Evolutionary conservation across 495 filamentous ascomycete species (phyloP), one percentile per base, ranked within the genome.

Genomic region (Penicillium cataractarum): DNA sequence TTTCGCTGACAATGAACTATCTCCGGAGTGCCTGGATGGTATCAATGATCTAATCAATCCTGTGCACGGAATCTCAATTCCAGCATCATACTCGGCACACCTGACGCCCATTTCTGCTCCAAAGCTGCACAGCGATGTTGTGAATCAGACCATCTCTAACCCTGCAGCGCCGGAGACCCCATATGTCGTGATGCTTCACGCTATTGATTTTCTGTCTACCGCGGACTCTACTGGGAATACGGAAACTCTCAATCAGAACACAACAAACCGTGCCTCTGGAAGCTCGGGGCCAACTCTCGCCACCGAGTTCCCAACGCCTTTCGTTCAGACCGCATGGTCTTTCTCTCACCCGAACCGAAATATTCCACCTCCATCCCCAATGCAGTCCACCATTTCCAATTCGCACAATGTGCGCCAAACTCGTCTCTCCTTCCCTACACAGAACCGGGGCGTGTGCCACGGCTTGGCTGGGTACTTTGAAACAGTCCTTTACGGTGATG

Each of bases 401-500:
- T 86, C 92, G 48, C 96, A 99, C 76, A 98, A 99, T 73, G 79
- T 87, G 8, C 83, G 95, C 15, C 87, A 86, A 61, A 88, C 90
- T 29, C 86, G 86, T n/a, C 68, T 92, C 55, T 82, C 82, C 1
- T 97, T 96, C 74, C 86, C 86, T 12, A 86, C 85, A 55, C 82
- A 80, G 52, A 84, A 89, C 57, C 82, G 91, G 19, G 93, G 93
- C 48, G 90, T 94, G 4, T 89, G 93, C 56, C 93, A 99, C 74
- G 95, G 95, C 2, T 75, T 99, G 32, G 96, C 86, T 1, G 95
- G 96, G 0, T 99, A 97, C 70, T 99, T 99, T 72, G 95, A 99
- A 80, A 89, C 91, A 3, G 89, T 95, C 40, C 80, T 99, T 37
- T 99, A 97, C 67, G 79, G 79, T 4, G 87, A 84, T 59, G 83